phyloP scores from a whole-genome alignment of 1,139 yeast genomes.

The Geotrichum australiense region DNA sequence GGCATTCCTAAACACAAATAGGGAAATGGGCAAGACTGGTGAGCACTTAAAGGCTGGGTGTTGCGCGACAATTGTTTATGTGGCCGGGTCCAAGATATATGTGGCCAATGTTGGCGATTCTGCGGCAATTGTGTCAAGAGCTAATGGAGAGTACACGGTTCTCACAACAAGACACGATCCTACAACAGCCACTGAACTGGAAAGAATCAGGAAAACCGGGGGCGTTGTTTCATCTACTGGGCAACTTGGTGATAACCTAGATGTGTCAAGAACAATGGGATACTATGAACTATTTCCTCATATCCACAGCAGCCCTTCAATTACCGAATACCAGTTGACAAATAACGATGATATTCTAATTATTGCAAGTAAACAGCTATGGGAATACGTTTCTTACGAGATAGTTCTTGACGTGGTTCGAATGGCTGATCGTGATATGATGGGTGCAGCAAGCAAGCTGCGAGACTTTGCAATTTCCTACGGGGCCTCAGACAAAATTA shows the following conservation, averaged over 20 bases:
- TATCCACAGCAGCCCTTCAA: conserved; percentile 81
- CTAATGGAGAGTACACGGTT: conserved; percentile 70
- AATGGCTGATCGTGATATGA: conserved; percentile 77
- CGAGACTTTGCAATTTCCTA: conserved; percentile 93
- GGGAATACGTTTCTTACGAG: conserved; percentile 80
- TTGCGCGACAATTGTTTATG: conserved; percentile 72
- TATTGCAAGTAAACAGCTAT: conserved; percentile 75
- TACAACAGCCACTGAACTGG: conserved; percentile 70
- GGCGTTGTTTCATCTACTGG: conserved; percentile 87
- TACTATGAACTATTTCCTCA: conserved; percentile 82
- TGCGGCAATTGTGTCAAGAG: conserved; percentile 69
- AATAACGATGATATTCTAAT: conserved; percentile 78
- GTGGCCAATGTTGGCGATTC: conserved; percentile 91
- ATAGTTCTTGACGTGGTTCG: conserved; percentile 87
- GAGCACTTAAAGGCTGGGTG: conserved; percentile 62
- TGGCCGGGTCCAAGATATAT: conserved; percentile 62
- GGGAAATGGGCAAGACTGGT: conserved; percentile 58
- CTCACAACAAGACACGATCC: conserved; percentile 83
- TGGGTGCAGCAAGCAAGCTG: conserved; percentile 86
- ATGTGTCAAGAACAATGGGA: conserved; percentile 88
- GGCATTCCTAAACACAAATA: conserved; percentile 71
- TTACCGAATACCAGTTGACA: conserved; percentile 53
- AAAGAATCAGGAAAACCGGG: conserved; percentile 82
- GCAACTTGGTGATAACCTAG: conserved; percentile 72
- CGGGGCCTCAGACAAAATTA: conserved; percentile 77